Conservation (phyloP, 768 basidiomycete species). For the Russula vinacea region DNA sequence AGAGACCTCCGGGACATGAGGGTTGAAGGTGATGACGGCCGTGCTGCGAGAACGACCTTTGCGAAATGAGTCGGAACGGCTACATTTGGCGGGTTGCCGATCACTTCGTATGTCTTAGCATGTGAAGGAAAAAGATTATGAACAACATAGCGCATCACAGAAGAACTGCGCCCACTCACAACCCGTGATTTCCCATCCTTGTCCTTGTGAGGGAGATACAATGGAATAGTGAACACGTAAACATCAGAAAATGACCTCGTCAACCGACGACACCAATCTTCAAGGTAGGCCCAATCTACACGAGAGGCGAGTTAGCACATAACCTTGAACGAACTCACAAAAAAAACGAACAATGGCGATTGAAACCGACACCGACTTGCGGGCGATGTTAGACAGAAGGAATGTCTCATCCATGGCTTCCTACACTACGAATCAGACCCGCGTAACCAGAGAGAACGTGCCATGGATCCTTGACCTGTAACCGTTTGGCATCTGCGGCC, state of each 20-base stretch:
- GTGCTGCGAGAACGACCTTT: constrained; percentile 83
- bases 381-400: constrained; percentile 90
- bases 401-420: constrained; percentile 97
- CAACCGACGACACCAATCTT: constrained; percentile 91
- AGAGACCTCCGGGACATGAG: constrained; percentile 70
- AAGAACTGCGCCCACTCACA: constrained; percentile 49
- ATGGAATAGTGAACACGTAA: constrained; percentile 94
- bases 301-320: no score
- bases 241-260: constrained; percentile 90
- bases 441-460: background rate
- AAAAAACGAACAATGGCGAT: constrained; percentile 77
- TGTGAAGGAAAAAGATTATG: background rate
- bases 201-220: constrained; percentile 88
- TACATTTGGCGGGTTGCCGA: constrained; percentile 85
- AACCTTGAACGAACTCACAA: background rate
- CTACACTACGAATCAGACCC: constrained; percentile 36
- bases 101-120: constrained; percentile 87
- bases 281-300: constrained; percentile 96
- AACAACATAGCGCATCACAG: background rate
- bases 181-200: constrained; percentile 94
- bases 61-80: constrained; percentile 98
- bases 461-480: constrained; percentile 51
- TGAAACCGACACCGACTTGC: constrained; percentile 97
- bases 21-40: constrained; percentile 67
- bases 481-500: constrained; percentile 90